Base-by-base conservation (phyloP, 2,329 filamentous ascomycete species). In the Fusarium albosuccineum region DNA sequence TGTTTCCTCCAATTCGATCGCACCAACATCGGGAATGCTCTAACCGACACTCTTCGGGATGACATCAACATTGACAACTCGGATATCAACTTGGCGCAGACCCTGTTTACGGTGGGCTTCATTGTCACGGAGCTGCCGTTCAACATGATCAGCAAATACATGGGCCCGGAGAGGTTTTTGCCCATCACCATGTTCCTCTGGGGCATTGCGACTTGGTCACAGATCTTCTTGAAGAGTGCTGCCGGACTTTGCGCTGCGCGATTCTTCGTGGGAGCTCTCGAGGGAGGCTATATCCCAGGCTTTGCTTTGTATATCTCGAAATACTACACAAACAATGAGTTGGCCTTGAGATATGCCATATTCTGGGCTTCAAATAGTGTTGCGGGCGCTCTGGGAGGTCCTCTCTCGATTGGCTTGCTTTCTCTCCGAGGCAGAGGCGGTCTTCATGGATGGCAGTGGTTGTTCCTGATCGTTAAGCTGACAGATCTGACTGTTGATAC, bases 61-160 rank as follows among this genome's bases (percentile, higher is more conserved):
- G 84, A 87, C 57, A 78, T 86, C 6, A 74, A 77, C 13, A 80
- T 87, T 55, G 80, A 78, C 1, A 85, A 84, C 36, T 79, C 83
- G 51, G 80, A 86, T 48, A 81, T 86, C 67, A 87, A 86, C 52
- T 66, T 85, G 8, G 84, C 85, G 0, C 80, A 84, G n/a, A 83
- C 84, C 53, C 76, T 87, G 16, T 77, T 85, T 10, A 83, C 82
- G 0, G 79, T 81, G 3, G 84, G 83, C 1, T 85, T 86, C 44
- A 80, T 86, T 9, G 67, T 86, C 5, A 78, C 80, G 6, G 79
- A 84, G 54, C 8, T 76, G 0, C 74, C 74, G 0, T 76, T 75
- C 59, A 76, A 76, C 42, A 54, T 76, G 42, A 68, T 75, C 39
- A 74, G 72, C 57, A 70, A 67, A 17, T 70, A 67, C 39, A 67